These are phyloP conservation scores for Rhizoclosmatium globosum DNA, from an alignment of 192 early-diverging fungal species.

Conservation along the genomic window DNA sequence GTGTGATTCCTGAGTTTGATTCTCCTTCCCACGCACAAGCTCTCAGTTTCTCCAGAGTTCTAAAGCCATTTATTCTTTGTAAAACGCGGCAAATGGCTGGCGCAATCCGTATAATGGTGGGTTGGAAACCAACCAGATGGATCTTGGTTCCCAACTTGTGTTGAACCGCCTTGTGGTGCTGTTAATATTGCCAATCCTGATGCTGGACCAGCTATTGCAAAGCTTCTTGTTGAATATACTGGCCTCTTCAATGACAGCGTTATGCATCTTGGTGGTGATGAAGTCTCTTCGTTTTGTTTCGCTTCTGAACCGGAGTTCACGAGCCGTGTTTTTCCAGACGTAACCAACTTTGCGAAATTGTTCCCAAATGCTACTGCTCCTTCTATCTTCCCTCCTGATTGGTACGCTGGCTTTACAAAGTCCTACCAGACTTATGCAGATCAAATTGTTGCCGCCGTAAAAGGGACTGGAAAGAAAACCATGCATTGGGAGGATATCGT, in stretches of 20 bases:
- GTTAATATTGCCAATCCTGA: slow-evolving; percentile 60
- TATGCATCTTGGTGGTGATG: slow-evolving; percentile 72
- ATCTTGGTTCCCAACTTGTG: slow-evolving; percentile 5
- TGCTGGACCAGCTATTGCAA: slow-evolving; percentile 68
- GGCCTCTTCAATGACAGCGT: slow-evolving; percentile 72
- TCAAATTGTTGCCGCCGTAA: background rate
- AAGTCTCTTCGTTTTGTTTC: slow-evolving; percentile 34
- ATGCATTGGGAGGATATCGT: slow-evolving; percentile 29
- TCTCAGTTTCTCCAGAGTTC: background rate
- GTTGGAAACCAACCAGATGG: background rate
- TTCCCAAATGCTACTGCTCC: background rate
- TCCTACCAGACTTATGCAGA: background rate
- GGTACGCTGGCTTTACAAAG: background rate
- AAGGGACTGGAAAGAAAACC: background rate
- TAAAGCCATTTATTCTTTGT: background rate
- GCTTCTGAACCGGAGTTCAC: background rate
- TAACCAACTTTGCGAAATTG: background rate
- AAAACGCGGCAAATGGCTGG: slow-evolving; percentile 2
- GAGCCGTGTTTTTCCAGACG: background rate
- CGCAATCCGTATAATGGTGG: background rate
- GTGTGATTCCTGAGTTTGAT: slow-evolving; percentile 93
- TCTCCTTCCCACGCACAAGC: slow-evolving; percentile 3
- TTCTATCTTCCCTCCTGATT: background rate
- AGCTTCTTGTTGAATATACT: slow-evolving; percentile 72
- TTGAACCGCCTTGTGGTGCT: slow-evolving; percentile 83